Evolutionary conservation across 2,329 filamentous ascomycete genomes (phyloP), one percentile per base, ranked within the genome.

Genomic region (Thelonectria discophora): DNA sequence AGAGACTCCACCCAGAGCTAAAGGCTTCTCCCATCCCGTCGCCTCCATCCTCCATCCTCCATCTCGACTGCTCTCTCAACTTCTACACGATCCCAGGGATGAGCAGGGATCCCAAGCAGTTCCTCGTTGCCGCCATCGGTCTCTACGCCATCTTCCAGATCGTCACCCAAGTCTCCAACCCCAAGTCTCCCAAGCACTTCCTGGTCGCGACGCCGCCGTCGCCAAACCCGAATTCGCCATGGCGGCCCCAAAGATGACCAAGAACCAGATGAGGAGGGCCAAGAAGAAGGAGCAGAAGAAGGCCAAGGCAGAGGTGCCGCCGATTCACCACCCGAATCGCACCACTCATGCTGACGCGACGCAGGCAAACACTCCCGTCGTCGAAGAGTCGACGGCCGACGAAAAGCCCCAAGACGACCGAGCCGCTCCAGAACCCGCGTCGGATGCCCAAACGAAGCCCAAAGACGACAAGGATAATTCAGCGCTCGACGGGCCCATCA

Each of bases 201-300:
- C 59, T 71, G 53, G 68, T 65, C 66, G 65, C 67, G 66, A 68
- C 59, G 61, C 64, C 27, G 62, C 62, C 55, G 64, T 69, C 73
- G 67, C 69, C 66, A 57, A 62, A 43, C 60, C 60, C 67, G 13
- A 54, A 54, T 51, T 69, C 73, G 81, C 77, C 74, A 90, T 89
- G 87, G 86, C 86, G 72, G 77, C 82, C 67, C 78, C 84, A 69
- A 96, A 94, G 82, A 88, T 90, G 82, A 93, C 90, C 76, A 98
- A 97, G 83, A 97, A 97, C 79, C 93, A 97, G 80, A 90, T 94
- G 82, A 88, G 93, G 77, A 89, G 94, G 77, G 91, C 93, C 50
- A 94, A 94, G 83, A 97, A 95, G 86, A 97, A 97, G 88, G 91
- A 93, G 72, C 88, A 92, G 75, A 96, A 96, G 81, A 88, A 88